Conservation (phyloP, 306 rosid genomes). For the Castanospermum australe region DNA sequence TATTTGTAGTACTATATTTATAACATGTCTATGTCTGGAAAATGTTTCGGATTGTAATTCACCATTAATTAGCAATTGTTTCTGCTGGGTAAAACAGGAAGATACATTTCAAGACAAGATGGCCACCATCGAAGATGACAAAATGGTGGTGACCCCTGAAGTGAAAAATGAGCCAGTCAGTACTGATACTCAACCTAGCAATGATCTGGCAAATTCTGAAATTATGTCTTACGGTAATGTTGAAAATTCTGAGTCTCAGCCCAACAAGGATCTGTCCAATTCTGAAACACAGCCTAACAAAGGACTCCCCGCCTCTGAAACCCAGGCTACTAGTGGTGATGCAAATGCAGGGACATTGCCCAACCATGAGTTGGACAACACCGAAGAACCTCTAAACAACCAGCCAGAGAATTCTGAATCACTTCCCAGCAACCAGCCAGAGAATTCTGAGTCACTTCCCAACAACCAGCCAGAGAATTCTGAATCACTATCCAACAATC, state of each 20-base stretch:
- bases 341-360: slow-evolving; percentile 14
- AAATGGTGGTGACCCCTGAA: slow-evolving; percentile 16
- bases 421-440: neutral
- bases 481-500: slow-evolving; percentile 11
- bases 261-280: slow-evolving; percentile 21
- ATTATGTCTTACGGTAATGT: slow-evolving; percentile 1
- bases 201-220: slow-evolving; percentile 24
- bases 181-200: slow-evolving; percentile 25
- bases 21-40: neutral
- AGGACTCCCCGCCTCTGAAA: slow-evolving; percentile 24
- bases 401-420: slow-evolving; percentile 14
- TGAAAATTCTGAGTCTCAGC: slow-evolving; percentile 17
- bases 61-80: neutral
- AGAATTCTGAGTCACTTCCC: slow-evolving; percentile 27
- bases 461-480: neutral
- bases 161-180: slow-evolving; percentile 20
- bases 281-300: neutral
- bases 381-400: neutral
- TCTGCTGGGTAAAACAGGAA: slow-evolving; percentile 34
- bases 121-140: slow-evolving; percentile 54
- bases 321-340: slow-evolving; percentile 26
- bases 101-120: slow-evolving; percentile 38
- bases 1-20: neutral
- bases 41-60: neutral
- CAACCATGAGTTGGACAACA: slow-evolving; percentile 3